Conservation (phyloP, 371 early-diverging fungal genomes). For the Quaeritorhiza haematococci region DNA sequence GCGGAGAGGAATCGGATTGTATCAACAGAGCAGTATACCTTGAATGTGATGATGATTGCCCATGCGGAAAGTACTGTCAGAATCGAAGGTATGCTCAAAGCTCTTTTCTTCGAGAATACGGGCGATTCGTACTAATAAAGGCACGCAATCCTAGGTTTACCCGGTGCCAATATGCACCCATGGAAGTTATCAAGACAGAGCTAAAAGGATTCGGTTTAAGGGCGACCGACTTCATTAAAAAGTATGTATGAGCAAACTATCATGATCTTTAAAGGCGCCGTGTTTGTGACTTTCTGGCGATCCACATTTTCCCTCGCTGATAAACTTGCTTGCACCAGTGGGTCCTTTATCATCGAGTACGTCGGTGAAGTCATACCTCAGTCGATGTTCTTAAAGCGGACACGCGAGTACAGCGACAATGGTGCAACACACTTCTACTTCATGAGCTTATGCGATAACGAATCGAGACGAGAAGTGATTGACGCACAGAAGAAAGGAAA, state of each 20-base stretch:
- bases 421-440: slow-evolving; percentile 94
- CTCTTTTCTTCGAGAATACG: neutral
- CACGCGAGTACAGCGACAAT: slow-evolving; percentile 67
- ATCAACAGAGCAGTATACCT: slow-evolving; percentile 89
- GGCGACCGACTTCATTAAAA: slow-evolving; percentile 58
- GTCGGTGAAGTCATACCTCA: slow-evolving; percentile 89
- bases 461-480: no score
- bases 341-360: slow-evolving; percentile 89
- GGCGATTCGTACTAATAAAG: neutral
- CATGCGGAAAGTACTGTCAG: slow-evolving; percentile 79
- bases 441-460: slow-evolving; percentile 91
- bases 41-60: slow-evolving; percentile 90
- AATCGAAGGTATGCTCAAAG: slow-evolving; percentile 64
- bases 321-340: slow-evolving; percentile 17
- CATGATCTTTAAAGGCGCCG: no score
- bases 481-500: slow-evolving; percentile 59
- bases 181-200: slow-evolving; percentile 81
- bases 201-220: slow-evolving; percentile 90
- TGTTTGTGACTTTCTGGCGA: no score
- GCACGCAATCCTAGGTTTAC: slow-evolving; percentile 60
- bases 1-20: slow-evolving; percentile 82
- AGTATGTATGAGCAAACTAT: slow-evolving; percentile 57
- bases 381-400: slow-evolving; percentile 72
- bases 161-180: slow-evolving; percentile 70
- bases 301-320: no score